A percentile compares a stretch with the other conserved stretches of the same genome.
Conservation (phyloP, 257 asterid genomes). For the Solanum sitiens region DNA sequence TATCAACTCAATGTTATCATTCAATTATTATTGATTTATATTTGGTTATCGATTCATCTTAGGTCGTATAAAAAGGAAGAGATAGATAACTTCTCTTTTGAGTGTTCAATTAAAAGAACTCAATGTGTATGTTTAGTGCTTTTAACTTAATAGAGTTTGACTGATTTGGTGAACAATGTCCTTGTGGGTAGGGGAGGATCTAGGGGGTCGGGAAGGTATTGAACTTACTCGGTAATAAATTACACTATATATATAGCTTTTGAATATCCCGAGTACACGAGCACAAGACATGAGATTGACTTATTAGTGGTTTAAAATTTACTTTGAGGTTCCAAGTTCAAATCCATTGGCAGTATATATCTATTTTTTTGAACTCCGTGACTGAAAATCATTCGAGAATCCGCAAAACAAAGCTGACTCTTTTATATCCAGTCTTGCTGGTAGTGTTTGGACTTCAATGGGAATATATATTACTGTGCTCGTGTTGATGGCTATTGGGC, state of each 20-base stretch:
- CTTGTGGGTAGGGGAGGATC: not conserved
- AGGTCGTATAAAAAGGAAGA: not conserved
- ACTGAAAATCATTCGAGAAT: not conserved
- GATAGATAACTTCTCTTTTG: not conserved
- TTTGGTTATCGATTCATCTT: not conserved
- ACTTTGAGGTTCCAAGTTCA: not conserved
- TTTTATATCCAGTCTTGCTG: not conserved
- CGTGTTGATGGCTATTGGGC: conserved; percentile 62
- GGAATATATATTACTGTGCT: conserved; percentile 44
- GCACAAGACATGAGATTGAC: not conserved
- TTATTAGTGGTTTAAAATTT: not conserved
- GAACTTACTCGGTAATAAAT: not conserved
- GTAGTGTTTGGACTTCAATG: conserved; percentile 43
- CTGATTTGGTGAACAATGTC: not conserved
- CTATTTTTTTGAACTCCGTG: not conserved
- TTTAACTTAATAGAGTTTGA: not conserved
- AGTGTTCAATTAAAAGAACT: not conserved
- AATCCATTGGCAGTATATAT: not conserved
- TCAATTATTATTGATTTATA: not conserved
- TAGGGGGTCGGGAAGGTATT: not conserved
- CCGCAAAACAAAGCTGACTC: not conserved
- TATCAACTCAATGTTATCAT: not conserved
- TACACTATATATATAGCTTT: not conserved
- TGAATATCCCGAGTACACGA: not conserved
- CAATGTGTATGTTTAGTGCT: not conserved